Evolutionary conservation across 768 basidiomycete species (phyloP).

Genomic region (Phylloporus rhodoxanthus): DNA sequence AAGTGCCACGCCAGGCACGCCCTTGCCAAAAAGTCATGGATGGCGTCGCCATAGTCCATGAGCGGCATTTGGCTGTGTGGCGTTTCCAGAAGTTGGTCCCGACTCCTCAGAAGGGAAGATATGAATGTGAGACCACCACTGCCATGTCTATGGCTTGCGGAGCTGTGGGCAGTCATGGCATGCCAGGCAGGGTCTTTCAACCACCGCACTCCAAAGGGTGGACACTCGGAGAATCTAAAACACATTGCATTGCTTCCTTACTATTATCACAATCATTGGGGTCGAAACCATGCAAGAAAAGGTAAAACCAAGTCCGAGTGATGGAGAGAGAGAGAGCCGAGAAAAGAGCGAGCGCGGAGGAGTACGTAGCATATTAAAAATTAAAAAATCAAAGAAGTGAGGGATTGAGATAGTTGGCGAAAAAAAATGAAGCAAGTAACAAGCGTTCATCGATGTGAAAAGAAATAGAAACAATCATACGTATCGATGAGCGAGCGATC

Average conservation of each 20-base stretch:
- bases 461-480: background rate
- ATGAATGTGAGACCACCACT: background rate
- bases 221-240: background rate
- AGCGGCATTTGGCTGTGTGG: no score
- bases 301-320: background rate
- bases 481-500: background rate
- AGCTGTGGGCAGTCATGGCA: background rate
- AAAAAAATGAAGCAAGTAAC: conserved; percentile 2
- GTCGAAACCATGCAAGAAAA: background rate
- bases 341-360: background rate
- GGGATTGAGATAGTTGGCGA: background rate
- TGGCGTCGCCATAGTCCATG: background rate
- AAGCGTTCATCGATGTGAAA: conserved; percentile 12
- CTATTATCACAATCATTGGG: conserved; percentile 1
- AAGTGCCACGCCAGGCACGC: background rate
- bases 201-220: background rate
- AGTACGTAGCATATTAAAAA: background rate
- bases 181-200: background rate
- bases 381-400: background rate
- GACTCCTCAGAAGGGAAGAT: background rate
- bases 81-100: background rate
- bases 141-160: no score
- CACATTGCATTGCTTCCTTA: conserved; percentile 6
- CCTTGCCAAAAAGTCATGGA: background rate
- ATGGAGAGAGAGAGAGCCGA: background rate